These are phyloP conservation scores for Arthrobotrys megalospora DNA, from an alignment of 2,329 filamentous ascomycete genomes.

Conservation along the genomic window DNA sequence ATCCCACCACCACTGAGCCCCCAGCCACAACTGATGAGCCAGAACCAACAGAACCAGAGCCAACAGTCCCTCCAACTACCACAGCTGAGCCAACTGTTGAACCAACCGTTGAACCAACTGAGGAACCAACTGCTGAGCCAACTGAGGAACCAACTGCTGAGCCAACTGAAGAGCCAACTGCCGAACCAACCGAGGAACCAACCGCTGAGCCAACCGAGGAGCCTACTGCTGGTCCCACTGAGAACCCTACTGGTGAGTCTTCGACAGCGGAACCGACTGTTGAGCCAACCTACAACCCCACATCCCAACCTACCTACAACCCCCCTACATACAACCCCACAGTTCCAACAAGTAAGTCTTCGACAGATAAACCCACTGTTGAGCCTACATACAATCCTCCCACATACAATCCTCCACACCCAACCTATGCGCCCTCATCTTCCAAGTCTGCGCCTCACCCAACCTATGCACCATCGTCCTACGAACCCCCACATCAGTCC, in stretches of 20 bases:
- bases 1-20: constrained; percentile 21
- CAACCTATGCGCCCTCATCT: constrained; percentile 25
- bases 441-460: constrained; percentile 21
- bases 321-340: constrained; percentile 13
- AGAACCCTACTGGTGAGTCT: constrained; percentile 2
- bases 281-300: constrained; percentile 31
- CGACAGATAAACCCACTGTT: constrained; percentile 18
- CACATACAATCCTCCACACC: constrained; percentile 8
- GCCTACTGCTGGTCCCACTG: constrained; percentile 10
- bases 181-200: constrained; percentile 18
- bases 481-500: constrained; percentile 14
- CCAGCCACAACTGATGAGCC: constrained; percentile 21
- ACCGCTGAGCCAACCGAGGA: constrained; percentile 12
- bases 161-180: constrained; percentile 22
- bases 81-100: constrained; percentile 17
- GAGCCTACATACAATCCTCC: constrained; percentile 12
- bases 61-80: constrained; percentile 3
- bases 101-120: constrained; percentile 23
- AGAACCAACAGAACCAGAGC: constrained; percentile 42
- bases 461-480: constrained; percentile 40
- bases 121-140: constrained; percentile 26
- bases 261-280: constrained; percentile 17
- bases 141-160: constrained; percentile 32
- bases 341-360: constrained; percentile 17
- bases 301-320: constrained; percentile 16